Evolutionary conservation across 2,329 filamentous ascomycete genomes (phyloP).

Genomic region (Lecanicillium sp.): DNA sequence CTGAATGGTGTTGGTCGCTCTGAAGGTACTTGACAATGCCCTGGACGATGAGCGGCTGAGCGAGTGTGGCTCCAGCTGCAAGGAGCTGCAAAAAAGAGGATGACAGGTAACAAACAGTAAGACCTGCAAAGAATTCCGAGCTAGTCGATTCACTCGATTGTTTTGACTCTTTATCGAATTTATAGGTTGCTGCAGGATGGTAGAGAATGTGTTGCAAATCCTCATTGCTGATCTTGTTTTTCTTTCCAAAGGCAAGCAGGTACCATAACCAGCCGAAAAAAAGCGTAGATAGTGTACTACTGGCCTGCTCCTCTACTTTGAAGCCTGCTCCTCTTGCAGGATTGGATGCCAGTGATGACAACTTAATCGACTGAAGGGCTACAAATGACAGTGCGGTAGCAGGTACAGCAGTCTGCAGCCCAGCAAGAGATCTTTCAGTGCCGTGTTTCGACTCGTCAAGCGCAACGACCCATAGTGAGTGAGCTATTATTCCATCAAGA

Average conservation of each 20-base stretch:
- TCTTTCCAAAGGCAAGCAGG: background rate
- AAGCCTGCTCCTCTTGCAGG: too few relatives aligned
- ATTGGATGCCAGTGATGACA: too few relatives aligned
- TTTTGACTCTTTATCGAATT: background rate
- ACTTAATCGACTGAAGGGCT: too few relatives aligned
- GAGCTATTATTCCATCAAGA: too few relatives aligned
- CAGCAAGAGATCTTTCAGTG: too few relatives aligned
- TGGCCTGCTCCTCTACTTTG: too few relatives aligned
- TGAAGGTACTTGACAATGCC: background rate
- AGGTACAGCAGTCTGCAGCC: too few relatives aligned
- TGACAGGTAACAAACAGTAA: background rate
- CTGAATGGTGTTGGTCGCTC: background rate
- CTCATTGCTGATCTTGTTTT: background rate
- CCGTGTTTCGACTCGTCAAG: too few relatives aligned
- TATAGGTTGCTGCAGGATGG: background rate
- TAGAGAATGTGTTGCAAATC: background rate
- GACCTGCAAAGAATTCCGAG: background rate
- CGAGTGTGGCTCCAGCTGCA: background rate
- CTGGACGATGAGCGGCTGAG: constrained; percentile 1
- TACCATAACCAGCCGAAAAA: constrained; percentile 1
- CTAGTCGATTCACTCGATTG: too few relatives aligned
- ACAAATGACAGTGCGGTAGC: too few relatives aligned
- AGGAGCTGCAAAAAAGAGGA: background rate
- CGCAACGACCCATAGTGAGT: too few relatives aligned
- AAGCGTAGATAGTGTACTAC: too few relatives aligned